These are phyloP conservation scores for Serendipita sp. DNA, from an alignment of 768 basidiomycete genomes.

Conservation along the genomic window DNA sequence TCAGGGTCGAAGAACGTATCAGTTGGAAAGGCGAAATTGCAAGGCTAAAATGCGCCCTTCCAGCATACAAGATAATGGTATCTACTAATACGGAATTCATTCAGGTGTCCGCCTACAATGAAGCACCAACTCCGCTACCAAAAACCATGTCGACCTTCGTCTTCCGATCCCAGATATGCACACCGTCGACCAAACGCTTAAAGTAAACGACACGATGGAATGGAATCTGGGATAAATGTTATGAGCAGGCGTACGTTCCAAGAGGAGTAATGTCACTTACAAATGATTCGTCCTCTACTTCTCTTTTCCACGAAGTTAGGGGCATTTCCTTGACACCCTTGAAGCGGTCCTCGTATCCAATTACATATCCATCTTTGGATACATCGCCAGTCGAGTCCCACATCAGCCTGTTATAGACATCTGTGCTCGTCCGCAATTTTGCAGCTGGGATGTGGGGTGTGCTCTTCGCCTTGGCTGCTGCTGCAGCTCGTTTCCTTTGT, in stretches of 20 bases:
- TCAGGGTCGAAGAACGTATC: too few species aligned
- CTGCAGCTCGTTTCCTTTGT: background rate
- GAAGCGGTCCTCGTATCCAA: slow-evolving; percentile 17
- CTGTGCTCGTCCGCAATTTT: slow-evolving; percentile 13
- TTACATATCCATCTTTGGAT: slow-evolving; percentile 11
- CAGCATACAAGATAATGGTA: too few species aligned
- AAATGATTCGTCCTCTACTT: slow-evolving; percentile 15
- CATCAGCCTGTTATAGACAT: slow-evolving; percentile 15
- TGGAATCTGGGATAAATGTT: slow-evolving; percentile 11
- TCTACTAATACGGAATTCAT: too few species aligned
- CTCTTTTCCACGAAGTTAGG: slow-evolving; percentile 13
- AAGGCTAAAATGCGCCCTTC: too few species aligned
- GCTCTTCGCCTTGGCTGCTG: background rate
- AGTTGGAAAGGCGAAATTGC: too few species aligned
- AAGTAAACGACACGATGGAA: slow-evolving; percentile 16
- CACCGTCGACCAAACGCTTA: slow-evolving; percentile 10
- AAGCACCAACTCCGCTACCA: slow-evolving; percentile 12
- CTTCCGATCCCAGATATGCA: slow-evolving; percentile 14
- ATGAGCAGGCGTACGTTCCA: background rate
- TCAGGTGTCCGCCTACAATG: background rate
- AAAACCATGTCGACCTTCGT: slow-evolving; percentile 14
- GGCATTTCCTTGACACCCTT: slow-evolving; percentile 13
- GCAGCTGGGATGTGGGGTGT: slow-evolving; percentile 9
- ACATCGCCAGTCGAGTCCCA: slow-evolving; percentile 12
- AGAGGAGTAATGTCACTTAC: slow-evolving; percentile 8